These are phyloP conservation scores for Phytopythium montanum DNA, from an alignment of 352 stramenopile species.

Conservation along the genomic window DNA sequence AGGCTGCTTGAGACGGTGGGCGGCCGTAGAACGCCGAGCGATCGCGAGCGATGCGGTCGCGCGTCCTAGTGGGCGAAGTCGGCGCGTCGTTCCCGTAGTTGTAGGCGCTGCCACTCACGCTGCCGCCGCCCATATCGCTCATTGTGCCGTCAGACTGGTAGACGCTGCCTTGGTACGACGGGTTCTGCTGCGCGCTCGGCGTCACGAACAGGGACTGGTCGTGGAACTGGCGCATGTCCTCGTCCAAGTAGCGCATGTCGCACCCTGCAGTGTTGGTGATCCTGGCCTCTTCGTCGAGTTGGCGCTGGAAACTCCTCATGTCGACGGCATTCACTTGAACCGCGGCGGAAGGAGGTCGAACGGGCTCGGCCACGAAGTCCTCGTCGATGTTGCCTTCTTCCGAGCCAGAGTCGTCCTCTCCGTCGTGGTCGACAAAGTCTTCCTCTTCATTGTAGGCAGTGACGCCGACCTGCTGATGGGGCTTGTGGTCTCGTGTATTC, in stretches of 20 bases:
- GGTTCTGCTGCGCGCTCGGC: neutral
- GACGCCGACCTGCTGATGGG: neutral
- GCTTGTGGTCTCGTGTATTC: neutral
- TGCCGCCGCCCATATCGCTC: conserved; percentile 1
- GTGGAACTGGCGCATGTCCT: conserved; percentile 73
- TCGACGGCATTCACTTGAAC: neutral
- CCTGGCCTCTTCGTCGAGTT: conserved; percentile 28
- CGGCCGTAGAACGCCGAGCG: conserved; percentile 7
- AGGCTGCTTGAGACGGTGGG: neutral
- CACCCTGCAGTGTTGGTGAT: conserved; percentile 49
- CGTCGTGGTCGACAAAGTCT: conserved; percentile 14
- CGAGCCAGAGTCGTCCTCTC: conserved; percentile 10
- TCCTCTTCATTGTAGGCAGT: conserved; percentile 4
- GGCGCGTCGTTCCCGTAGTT: neutral
- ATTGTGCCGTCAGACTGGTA: neutral
- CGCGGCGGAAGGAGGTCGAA: neutral
- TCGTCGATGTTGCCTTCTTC: conserved; percentile 10
- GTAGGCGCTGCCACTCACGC: neutral
- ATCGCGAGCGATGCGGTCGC: conserved; percentile 3
- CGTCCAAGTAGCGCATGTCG: conserved; percentile 58
- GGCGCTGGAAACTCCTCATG: neutral
- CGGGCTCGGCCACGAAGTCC: conserved; percentile 6
- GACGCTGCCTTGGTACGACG: conserved; percentile 1
- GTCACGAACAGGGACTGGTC: conserved; percentile 46
- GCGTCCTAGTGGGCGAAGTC: conserved; percentile 6